Percentiles rank a stretch among this genome's conserved stretches.
phyloP scores from a whole-genome alignment of 352 stramenopile genomes.

The Phytophthora constricta region DNA sequence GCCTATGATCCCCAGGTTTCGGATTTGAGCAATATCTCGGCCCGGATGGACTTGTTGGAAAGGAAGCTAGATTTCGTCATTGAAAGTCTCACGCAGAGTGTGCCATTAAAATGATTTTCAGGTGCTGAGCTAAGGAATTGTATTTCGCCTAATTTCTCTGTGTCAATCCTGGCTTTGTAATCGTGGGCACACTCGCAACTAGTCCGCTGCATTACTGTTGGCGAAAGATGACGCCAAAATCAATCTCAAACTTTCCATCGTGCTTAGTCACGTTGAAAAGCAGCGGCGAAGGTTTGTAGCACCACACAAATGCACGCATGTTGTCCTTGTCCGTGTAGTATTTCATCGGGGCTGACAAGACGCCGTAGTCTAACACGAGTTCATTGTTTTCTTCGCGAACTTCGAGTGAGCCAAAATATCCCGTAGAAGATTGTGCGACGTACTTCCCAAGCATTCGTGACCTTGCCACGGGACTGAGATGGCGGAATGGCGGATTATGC shows the following conservation, averaged over 20 bases:
- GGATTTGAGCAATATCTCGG: too few species aligned
- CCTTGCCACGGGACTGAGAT: conserved; percentile 30
- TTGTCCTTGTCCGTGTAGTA: conserved; percentile 38
- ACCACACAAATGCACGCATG: conserved; percentile 34
- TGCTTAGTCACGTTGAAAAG: conserved; percentile 26
- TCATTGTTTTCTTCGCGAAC: conserved; percentile 30
- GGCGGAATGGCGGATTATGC: conserved; percentile 39
- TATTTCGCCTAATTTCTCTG: too few species aligned
- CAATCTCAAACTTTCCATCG: conserved; percentile 33
- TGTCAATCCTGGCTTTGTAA: too few species aligned
- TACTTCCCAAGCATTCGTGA: conserved; percentile 57
- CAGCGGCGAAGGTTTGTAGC: conserved; percentile 22
- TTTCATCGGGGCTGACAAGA: conserved; percentile 28
- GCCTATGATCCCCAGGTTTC: too few species aligned
- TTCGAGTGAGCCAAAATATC: conserved; percentile 45
- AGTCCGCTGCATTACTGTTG: too few species aligned
- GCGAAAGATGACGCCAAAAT: conserved; percentile 38
- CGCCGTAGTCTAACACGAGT: conserved; percentile 34
- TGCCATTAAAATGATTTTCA: not conserved
- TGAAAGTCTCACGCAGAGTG: too few species aligned
- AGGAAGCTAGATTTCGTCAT: too few species aligned
- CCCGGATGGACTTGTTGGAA: too few species aligned
- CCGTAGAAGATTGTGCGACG: conserved; percentile 36
- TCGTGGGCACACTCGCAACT: not conserved
- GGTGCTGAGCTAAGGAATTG: too few species aligned